A percentile compares a stretch with the other conserved stretches of the same genome.
Conservation (phyloP, 2,329 filamentous ascomycete genomes). For the Blumeriella jaapii region DNA sequence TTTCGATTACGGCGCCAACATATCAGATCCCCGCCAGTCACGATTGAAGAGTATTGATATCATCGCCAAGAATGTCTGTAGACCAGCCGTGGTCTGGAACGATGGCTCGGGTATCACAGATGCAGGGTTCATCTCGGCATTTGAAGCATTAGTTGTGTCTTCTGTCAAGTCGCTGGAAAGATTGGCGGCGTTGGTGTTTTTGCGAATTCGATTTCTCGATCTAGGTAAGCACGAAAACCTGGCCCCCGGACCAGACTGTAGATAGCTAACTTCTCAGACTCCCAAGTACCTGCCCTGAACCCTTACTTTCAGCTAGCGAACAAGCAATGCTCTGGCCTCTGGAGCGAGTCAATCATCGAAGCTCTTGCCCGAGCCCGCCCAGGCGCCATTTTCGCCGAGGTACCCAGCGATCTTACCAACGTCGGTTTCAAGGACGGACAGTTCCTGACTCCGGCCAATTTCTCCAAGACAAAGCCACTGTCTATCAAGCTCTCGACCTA, state of each 20-base stretch:
- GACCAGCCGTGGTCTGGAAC: slow-evolving; percentile 38
- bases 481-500: slow-evolving; percentile 26
- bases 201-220: slow-evolving; percentile 66
- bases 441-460: slow-evolving; percentile 15
- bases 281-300: slow-evolving; percentile 57
- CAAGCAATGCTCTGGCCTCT: slow-evolving; percentile 54
- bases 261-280: slow-evolving; percentile 38
- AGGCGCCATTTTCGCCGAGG: slow-evolving; percentile 44
- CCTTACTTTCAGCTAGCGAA: slow-evolving; percentile 58
- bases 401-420: slow-evolving; percentile 53
- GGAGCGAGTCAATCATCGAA: slow-evolving; percentile 56
- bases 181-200: slow-evolving; percentile 47
- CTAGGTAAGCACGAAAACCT: slow-evolving; percentile 40
- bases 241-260: background rate
- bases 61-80: slow-evolving; percentile 65
- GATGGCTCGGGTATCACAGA: slow-evolving; percentile 63
- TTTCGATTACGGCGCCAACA: slow-evolving; percentile 46
- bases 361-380: slow-evolving; percentile 49
- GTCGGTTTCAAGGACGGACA: slow-evolving; percentile 49
- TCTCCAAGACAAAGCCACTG: slow-evolving; percentile 20
- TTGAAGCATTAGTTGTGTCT: slow-evolving; percentile 55
- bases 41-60: slow-evolving; percentile 55
- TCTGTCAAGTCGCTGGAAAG: slow-evolving; percentile 48
- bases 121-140: slow-evolving; percentile 58
- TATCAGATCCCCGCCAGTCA: slow-evolving; percentile 35